Conservation (phyloP, 768 basidiomycete genomes). For the Floccularia luteovirens region DNA sequence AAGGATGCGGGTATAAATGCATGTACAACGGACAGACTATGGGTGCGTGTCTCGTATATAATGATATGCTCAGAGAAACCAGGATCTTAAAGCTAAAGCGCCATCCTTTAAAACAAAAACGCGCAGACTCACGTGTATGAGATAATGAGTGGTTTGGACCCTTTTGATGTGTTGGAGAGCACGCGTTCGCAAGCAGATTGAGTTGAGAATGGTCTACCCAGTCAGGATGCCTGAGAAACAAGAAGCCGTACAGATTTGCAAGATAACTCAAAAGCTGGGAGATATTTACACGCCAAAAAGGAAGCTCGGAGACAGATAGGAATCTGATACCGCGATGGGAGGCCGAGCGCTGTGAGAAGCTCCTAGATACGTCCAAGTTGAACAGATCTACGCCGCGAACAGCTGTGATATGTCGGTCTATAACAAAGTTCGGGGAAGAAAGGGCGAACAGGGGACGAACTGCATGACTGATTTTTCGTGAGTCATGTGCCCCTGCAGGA, state of each 20-base stretch:
- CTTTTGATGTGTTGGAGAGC: conserved; percentile 8
- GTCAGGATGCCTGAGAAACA: conserved; percentile 8
- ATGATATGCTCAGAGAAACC: conserved; percentile 4
- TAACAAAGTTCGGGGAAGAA: too few relatives aligned
- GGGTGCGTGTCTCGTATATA: background rate
- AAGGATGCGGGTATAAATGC: background rate
- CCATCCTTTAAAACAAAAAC: conserved; percentile 9
- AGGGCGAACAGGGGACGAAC: too few relatives aligned
- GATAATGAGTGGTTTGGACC: conserved; percentile 2
- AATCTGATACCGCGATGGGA: conserved; percentile 6
- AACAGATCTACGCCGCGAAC: background rate
- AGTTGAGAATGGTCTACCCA: conserved; percentile 16
- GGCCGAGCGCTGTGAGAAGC: conserved; percentile 9
- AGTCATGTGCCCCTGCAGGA: too few relatives aligned
- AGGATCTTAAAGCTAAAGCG: conserved; percentile 1
- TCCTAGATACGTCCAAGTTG: background rate
- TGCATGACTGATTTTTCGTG: too few relatives aligned
- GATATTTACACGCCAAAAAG: conserved; percentile 8
- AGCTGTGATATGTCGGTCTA: conserved; percentile 2
- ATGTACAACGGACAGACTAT: background rate
- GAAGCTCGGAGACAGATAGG: conserved; percentile 9
- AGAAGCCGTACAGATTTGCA: conserved; percentile 5
- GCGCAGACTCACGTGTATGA: conserved; percentile 17
- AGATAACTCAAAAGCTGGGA: conserved; percentile 7
- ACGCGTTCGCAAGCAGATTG: conserved; percentile 14